Evolutionary conservation across 2,329 filamentous ascomycete species (phyloP).

Genomic region (Ampelomyces quisqualis): DNA sequence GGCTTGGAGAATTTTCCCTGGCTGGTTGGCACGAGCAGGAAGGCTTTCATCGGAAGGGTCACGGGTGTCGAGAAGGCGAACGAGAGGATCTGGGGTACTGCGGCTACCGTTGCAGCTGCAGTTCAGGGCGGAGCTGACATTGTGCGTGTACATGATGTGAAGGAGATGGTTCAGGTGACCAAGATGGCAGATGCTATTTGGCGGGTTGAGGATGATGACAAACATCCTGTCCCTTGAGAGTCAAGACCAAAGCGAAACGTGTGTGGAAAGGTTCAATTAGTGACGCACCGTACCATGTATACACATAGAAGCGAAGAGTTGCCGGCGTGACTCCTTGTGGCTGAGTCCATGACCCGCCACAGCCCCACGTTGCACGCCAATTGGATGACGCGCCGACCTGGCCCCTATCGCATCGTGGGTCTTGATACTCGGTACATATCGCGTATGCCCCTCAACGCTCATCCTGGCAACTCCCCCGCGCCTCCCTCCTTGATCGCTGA

Average conservation of each 20-base stretch:
- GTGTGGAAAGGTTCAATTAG: too few species aligned
- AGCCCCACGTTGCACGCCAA: constrained; percentile 29
- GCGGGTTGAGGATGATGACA: constrained; percentile 44
- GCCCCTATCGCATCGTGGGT: constrained; percentile 19
- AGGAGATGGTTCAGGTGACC: constrained; percentile 80
- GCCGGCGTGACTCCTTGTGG: neutral
- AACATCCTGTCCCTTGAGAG: neutral
- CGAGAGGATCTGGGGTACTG: constrained; percentile 80
- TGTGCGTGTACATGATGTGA: constrained; percentile 86
- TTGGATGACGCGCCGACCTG: constrained; percentile 32
- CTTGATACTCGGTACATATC: too few species aligned
- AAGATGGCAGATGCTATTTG: constrained; percentile 94
- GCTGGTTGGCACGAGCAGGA: constrained; percentile 86
- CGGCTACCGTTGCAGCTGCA: constrained; percentile 81
- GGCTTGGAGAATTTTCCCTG: constrained; percentile 74
- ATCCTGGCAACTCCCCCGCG: constrained; percentile 3
- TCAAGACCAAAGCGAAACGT: too few species aligned
- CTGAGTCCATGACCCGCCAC: constrained; percentile 7
- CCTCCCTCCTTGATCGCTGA: neutral
- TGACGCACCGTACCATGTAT: too few species aligned
- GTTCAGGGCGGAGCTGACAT: constrained; percentile 88
- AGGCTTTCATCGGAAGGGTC: constrained; percentile 81
- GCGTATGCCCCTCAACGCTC: constrained; percentile 16
- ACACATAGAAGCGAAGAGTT: too few species aligned
- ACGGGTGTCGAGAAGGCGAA: constrained; percentile 72